These are phyloP conservation scores for Rhynchosporium agropyri DNA, from an alignment of 2,329 filamentous ascomycete genomes.

Conservation along the genomic window DNA sequence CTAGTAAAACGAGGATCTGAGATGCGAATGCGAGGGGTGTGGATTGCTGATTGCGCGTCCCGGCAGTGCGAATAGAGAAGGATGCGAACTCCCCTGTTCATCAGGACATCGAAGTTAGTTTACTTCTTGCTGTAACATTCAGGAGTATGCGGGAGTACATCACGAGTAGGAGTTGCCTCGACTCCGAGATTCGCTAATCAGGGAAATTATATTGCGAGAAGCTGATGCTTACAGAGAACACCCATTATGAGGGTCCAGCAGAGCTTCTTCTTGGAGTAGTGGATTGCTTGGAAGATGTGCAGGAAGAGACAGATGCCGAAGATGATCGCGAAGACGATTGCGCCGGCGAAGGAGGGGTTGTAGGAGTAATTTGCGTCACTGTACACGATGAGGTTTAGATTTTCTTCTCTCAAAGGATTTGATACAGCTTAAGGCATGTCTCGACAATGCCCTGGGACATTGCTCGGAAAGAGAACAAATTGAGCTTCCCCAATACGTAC, in stretches of 20 bases:
- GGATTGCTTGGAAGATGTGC: slow-evolving; percentile 45
- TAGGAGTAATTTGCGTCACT: slow-evolving; percentile 43
- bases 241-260: slow-evolving; percentile 51
- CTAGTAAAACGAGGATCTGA: slow-evolving; percentile 48
- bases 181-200: too few relatives aligned
- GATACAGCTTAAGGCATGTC: too few relatives aligned
- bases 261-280: slow-evolving; percentile 45
- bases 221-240: slow-evolving; percentile 36
- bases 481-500: too few relatives aligned
- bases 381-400: too few relatives aligned
- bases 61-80: slow-evolving; percentile 46
- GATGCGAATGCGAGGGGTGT: slow-evolving; percentile 40
- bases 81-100: slow-evolving; percentile 44
- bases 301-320: slow-evolving; percentile 42
- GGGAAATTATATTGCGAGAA: too few relatives aligned
- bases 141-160: too few relatives aligned
- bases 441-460: too few relatives aligned
- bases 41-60: slow-evolving; percentile 46
- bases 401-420: too few relatives aligned
- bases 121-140: too few relatives aligned
- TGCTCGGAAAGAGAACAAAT: too few relatives aligned
- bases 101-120: too few relatives aligned
- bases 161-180: too few relatives aligned
- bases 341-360: slow-evolving; percentile 44
- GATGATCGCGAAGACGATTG: slow-evolving; percentile 43